These are phyloP conservation scores for Candolleomyces aberdarensis DNA, from an alignment of 768 basidiomycete species.

Conservation along the genomic window DNA sequence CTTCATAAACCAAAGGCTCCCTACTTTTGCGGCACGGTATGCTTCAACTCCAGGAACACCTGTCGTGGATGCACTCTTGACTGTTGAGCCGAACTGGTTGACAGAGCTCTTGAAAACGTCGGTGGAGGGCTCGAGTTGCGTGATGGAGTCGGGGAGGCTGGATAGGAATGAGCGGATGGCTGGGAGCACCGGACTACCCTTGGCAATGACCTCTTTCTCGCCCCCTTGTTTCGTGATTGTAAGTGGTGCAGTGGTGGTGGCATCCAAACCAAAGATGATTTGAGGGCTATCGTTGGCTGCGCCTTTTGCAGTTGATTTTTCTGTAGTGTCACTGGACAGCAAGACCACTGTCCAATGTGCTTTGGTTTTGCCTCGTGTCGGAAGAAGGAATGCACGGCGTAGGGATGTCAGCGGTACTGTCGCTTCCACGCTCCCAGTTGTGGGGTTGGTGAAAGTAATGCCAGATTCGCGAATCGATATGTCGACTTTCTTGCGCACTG, in stretches of 20 bases:
- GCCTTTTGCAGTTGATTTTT: slow-evolving; percentile 34
- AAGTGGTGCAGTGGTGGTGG: slow-evolving; percentile 42
- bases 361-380: slow-evolving; percentile 70
- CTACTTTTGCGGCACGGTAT: slow-evolving; percentile 67
- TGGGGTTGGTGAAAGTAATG: slow-evolving; percentile 51
- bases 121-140: slow-evolving; percentile 43
- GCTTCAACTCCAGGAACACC: slow-evolving; percentile 65
- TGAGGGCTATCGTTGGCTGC: slow-evolving; percentile 41
- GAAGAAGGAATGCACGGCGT: slow-evolving; percentile 64
- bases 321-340: slow-evolving; percentile 52
- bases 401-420: slow-evolving; percentile 48
- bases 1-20: slow-evolving; percentile 69
- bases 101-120: slow-evolving; percentile 55
- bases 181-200: slow-evolving; percentile 52
- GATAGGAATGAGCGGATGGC: slow-evolving; percentile 51
- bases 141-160: slow-evolving; percentile 29
- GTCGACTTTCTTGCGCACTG: slow-evolving; percentile 74
- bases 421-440: slow-evolving; percentile 46
- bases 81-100: slow-evolving; percentile 25
- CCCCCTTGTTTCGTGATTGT: slow-evolving; percentile 30
- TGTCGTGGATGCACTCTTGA: slow-evolving; percentile 31
- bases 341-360: slow-evolving; percentile 72
- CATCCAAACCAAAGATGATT: slow-evolving; percentile 72
- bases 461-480: slow-evolving; percentile 51
- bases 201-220: slow-evolving; percentile 27